Conservation (phyloP, 345 rosid genomes). For the Citrus hindsii region DNA sequence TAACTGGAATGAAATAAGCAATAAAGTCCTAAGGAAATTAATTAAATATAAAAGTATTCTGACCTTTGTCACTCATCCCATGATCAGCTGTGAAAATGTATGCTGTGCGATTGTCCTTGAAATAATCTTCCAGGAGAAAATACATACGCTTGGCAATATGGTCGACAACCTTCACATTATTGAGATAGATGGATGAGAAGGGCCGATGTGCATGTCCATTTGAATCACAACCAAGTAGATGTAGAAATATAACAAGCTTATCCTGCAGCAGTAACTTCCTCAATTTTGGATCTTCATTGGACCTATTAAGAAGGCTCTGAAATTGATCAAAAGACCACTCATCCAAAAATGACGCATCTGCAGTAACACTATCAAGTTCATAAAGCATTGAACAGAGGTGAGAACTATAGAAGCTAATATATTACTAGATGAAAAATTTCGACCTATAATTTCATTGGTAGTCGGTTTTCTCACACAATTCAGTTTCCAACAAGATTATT, state of each 20-base stretch:
- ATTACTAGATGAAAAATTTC: background rate
- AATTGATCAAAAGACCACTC: slow-evolving; percentile 98
- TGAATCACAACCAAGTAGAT: slow-evolving; percentile 97
- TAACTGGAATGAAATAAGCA: background rate
- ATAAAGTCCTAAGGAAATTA: background rate
- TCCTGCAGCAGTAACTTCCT: slow-evolving; percentile 76
- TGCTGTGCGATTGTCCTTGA: slow-evolving; percentile 80
- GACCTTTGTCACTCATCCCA: slow-evolving; percentile 98
- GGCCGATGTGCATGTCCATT: slow-evolving; percentile 99
- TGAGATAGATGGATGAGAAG: slow-evolving; percentile 86
- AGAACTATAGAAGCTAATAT: background rate
- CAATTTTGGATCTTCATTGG: slow-evolving; percentile 65
- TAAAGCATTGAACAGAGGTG: slow-evolving; percentile 19
- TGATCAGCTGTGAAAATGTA: slow-evolving; percentile 96
- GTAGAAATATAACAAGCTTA: slow-evolving; percentile 84
- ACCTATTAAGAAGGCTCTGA: slow-evolving; percentile 83
- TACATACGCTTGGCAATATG: slow-evolving; percentile 71
- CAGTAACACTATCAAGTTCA: slow-evolving; percentile 35
- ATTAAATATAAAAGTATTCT: background rate
- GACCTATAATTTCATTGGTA: background rate
- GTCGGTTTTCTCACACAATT: background rate
- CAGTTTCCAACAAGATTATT: background rate
- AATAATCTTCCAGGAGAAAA: slow-evolving; percentile 77
- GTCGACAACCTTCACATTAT: slow-evolving; percentile 94
- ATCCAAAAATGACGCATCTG: slow-evolving; percentile 99